These are phyloP conservation scores for Hypomyces perniciosus DNA, from an alignment of 2,329 filamentous ascomycete genomes.

Conservation along the genomic window DNA sequence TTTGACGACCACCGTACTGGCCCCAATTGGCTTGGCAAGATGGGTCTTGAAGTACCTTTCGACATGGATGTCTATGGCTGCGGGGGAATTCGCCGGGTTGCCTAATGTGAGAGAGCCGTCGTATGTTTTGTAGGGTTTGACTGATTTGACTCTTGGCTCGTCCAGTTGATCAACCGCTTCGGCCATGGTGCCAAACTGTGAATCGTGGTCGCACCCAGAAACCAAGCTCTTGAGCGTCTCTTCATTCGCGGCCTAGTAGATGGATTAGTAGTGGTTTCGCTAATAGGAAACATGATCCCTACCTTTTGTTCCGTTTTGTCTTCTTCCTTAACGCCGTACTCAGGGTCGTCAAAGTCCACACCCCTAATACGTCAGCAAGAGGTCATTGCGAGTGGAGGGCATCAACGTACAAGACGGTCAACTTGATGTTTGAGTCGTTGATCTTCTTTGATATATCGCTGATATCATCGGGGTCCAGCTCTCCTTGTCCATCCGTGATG, in stretches of 20 bases:
- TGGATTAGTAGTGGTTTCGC: background rate
- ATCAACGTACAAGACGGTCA: conserved; percentile 67
- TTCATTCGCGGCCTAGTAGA: conserved; percentile 58
- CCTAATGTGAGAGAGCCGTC: conserved; percentile 77
- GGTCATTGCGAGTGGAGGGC: no score
- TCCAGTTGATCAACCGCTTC: conserved; percentile 78
- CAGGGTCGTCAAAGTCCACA: conserved; percentile 86
- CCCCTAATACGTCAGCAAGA: conserved; percentile 49
- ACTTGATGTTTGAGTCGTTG: conserved; percentile 67
- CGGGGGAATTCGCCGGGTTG: conserved; percentile 64
- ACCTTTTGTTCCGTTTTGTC: conserved; percentile 70
- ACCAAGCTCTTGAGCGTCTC: conserved; percentile 56
- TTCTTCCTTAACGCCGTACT: conserved; percentile 89
- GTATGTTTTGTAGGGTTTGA: conserved; percentile 72
- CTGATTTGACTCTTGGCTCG: conserved; percentile 67
- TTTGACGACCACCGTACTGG: conserved; percentile 66
- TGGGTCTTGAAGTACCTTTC: conserved; percentile 89
- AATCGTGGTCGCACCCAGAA: conserved; percentile 56
- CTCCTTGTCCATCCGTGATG: conserved; percentile 72
- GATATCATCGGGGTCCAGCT: conserved; percentile 66
- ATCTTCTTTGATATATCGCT: conserved; percentile 67
- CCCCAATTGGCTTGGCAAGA: conserved; percentile 64
- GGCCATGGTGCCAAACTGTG: conserved; percentile 74
- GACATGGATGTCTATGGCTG: conserved; percentile 74
- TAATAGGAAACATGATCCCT: background rate